A percentile compares a stretch with the other conserved stretches of the same genome.
These are phyloP conservation scores for Hortaea werneckii DNA, from an alignment of 2,329 filamentous ascomycete genomes.

Conservation along the genomic window DNA sequence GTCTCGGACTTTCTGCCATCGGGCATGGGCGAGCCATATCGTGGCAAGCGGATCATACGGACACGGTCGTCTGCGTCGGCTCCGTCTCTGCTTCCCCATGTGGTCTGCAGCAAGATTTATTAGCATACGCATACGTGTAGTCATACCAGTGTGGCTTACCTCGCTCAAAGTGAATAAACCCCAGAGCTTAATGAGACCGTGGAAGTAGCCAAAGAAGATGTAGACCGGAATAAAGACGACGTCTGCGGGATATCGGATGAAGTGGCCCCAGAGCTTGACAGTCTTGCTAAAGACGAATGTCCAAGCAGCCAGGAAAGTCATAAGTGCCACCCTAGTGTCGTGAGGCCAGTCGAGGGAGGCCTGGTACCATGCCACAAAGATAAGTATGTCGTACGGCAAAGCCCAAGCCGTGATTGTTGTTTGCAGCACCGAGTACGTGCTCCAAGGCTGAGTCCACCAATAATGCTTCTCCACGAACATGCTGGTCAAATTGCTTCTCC, in stretches of 20 bases:
- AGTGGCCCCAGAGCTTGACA: slow-evolving; percentile 80
- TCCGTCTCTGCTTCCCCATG: slow-evolving; percentile 88
- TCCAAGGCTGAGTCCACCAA: slow-evolving; percentile 82
- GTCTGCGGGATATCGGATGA: slow-evolving; percentile 73
- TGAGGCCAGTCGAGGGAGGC: slow-evolving; percentile 43
- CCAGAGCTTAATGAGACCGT: slow-evolving; percentile 85
- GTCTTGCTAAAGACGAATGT: slow-evolving; percentile 76
- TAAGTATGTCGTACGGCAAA: slow-evolving; percentile 63
- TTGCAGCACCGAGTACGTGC: slow-evolving; percentile 82
- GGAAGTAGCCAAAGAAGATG: slow-evolving; percentile 83
- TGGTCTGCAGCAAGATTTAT: slow-evolving; percentile 52
- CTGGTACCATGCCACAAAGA: slow-evolving; percentile 60
- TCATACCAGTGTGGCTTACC: slow-evolving; percentile 45
- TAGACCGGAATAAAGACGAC: slow-evolving; percentile 73
- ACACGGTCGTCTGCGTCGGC: slow-evolving; percentile 74
- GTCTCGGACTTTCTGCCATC: slow-evolving; percentile 24
- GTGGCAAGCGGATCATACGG: slow-evolving; percentile 46
- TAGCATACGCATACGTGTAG: slow-evolving; percentile 4
- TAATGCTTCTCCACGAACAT: slow-evolving; percentile 74
- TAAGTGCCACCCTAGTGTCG: slow-evolving; percentile 37
- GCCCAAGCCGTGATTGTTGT: slow-evolving; percentile 88
- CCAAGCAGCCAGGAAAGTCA: slow-evolving; percentile 55
- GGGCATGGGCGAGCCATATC: slow-evolving; percentile 20
- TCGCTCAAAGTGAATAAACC: slow-evolving; percentile 60
- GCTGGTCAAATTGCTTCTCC: slow-evolving; percentile 92